Evolutionary conservation across 2,329 filamentous ascomycete genomes (phyloP).

Genomic region (Rhinocladiella similis): DNA sequence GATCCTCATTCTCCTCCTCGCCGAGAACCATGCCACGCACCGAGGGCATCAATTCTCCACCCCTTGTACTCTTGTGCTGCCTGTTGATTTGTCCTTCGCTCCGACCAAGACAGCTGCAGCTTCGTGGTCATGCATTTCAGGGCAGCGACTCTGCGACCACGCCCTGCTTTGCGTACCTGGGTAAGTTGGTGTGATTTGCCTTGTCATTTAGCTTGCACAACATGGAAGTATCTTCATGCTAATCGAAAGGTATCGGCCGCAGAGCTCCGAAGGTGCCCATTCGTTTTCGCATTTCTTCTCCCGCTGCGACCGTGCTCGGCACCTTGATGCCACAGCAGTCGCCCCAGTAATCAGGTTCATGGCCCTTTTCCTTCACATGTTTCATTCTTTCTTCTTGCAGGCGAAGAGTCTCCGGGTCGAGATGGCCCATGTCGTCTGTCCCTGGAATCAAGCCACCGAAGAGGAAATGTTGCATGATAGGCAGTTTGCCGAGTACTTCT

Average conservation of each 20-base stretch:
- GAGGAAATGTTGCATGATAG: conserved; percentile 98
- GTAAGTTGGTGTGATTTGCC: neutral
- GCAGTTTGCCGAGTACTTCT: conserved; percentile 88
- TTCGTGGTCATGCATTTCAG: conserved; percentile 19
- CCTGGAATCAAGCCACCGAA: conserved; percentile 86
- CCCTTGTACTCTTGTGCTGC: neutral
- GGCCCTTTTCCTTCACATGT: conserved; percentile 69
- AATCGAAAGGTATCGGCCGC: conserved; percentile 50
- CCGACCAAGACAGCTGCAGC: conserved; percentile 9
- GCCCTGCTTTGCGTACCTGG: neutral
- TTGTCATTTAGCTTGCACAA: neutral
- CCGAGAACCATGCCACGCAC: too few species aligned
- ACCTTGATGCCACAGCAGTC: conserved; percentile 99
- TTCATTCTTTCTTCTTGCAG: conserved; percentile 54
- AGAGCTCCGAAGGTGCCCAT: conserved; percentile 65
- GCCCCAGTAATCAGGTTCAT: conserved; percentile 67
- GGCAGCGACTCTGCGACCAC: conserved; percentile 11
- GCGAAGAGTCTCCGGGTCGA: conserved; percentile 53
- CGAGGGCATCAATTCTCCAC: too few species aligned
- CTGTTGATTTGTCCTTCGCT: conserved; percentile 9
- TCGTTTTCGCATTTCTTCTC: conserved; percentile 81
- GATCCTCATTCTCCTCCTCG: too few species aligned
- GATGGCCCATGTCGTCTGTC: conserved; percentile 70
- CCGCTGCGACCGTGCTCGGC: conserved; percentile 87
- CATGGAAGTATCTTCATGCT: neutral